phyloP scores from a whole-genome alignment of 768 basidiomycete genomes.

The Neoboletus magnificus region DNA sequence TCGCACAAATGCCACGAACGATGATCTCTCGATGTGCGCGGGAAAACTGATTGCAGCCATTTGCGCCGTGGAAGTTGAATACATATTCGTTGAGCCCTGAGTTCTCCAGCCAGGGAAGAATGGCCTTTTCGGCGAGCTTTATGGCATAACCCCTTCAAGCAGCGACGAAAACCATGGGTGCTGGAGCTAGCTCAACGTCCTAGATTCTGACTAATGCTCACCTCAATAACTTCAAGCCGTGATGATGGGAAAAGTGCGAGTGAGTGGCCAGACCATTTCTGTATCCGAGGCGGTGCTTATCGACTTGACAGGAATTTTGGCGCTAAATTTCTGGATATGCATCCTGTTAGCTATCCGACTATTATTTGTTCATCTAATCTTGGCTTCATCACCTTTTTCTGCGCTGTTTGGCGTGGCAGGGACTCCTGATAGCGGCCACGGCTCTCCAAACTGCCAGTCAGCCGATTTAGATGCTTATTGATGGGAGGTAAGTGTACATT shows the following conservation, averaged over 20 bases:
- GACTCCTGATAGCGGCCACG: conserved; percentile 35
- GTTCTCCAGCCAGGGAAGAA: neutral
- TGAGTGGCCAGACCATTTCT: neutral
- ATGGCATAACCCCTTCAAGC: no score
- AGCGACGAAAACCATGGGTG: neutral
- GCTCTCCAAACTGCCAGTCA: conserved; percentile 37
- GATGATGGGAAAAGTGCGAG: neutral
- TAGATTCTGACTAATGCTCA: neutral
- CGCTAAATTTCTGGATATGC: conserved; percentile 1
- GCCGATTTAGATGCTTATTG: conserved; percentile 38
- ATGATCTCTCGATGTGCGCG: neutral
- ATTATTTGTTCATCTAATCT: neutral
- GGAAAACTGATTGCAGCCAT: neutral
- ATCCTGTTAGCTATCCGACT: neutral
- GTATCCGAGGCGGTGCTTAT: neutral
- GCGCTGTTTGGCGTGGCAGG: conserved; percentile 38
- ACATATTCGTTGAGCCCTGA: neutral
- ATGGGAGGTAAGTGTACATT: no score
- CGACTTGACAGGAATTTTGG: neutral
- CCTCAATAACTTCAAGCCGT: neutral
- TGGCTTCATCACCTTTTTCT: conserved; percentile 1
- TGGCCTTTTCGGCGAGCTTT: neutral
- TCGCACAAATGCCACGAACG: neutral
- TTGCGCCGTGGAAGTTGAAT: neutral
- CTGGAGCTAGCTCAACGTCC: neutral